These are phyloP conservation scores for Aspergillus kassunensis DNA, from an alignment of 495 filamentous ascomycete genomes.

Conservation along the genomic window DNA sequence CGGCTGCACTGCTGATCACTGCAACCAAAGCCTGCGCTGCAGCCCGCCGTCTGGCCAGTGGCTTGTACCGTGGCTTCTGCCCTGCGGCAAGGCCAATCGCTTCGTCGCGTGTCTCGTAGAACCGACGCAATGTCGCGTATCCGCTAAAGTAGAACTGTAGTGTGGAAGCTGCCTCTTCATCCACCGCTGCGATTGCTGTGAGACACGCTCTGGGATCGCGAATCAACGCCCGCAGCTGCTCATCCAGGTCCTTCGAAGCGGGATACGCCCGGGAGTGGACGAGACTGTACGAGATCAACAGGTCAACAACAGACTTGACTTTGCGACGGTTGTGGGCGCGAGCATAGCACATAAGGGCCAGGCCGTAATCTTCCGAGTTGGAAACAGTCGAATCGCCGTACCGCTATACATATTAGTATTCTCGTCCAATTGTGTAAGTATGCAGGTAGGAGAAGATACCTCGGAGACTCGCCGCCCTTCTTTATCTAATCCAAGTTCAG, in stretches of 20 bases:
- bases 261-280: slow-evolving; percentile 79
- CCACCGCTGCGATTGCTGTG: slow-evolving; percentile 57
- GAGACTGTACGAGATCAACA: slow-evolving; percentile 82
- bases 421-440: no score
- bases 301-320: slow-evolving; percentile 73
- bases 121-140: slow-evolving; percentile 81
- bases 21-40: slow-evolving; percentile 70
- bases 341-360: slow-evolving; percentile 81
- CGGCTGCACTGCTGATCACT: slow-evolving; percentile 75
- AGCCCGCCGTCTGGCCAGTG: slow-evolving; percentile 55
- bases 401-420: slow-evolving; percentile 44
- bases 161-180: slow-evolving; percentile 73
- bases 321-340: slow-evolving; percentile 69
- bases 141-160: slow-evolving; percentile 81
- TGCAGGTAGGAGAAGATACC: slow-evolving; percentile 41
- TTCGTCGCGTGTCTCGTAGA: slow-evolving; percentile 81
- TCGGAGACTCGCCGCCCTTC: slow-evolving; percentile 71
- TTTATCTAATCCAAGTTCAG: slow-evolving; percentile 62
- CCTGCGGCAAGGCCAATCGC: slow-evolving; percentile 38
- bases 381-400: slow-evolving; percentile 69
- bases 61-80: slow-evolving; percentile 40
- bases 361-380: slow-evolving; percentile 68
- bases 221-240: slow-evolving; percentile 60
- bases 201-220: slow-evolving; percentile 63
- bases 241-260: slow-evolving; percentile 60